Evolutionary conservation across 2,329 filamentous ascomycete genomes (phyloP).

Genomic region (Aphanocladium album): DNA sequence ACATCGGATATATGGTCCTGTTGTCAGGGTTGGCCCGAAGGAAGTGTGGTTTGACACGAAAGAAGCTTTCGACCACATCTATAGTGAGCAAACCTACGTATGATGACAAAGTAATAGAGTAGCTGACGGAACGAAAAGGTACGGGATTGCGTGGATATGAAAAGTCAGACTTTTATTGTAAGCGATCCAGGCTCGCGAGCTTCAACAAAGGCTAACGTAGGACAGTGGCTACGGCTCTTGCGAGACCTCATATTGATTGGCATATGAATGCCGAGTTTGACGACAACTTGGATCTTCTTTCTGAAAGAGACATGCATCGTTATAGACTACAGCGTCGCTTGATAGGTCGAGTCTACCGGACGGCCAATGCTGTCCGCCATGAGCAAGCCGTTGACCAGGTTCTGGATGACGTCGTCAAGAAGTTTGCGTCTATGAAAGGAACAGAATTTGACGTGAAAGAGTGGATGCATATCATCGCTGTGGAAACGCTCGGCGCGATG

Average conservation of each 20-base stretch:
- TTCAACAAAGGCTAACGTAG: neutral
- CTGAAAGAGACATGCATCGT: slow-evolving; percentile 40
- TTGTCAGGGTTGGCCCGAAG: slow-evolving; percentile 49
- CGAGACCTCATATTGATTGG: slow-evolving; percentile 38
- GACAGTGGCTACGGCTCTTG: slow-evolving; percentile 41
- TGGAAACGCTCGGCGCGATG: slow-evolving; percentile 46
- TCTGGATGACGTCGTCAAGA: slow-evolving; percentile 29
- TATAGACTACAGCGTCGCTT: slow-evolving; percentile 46
- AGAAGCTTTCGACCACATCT: slow-evolving; percentile 44
- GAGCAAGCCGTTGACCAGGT: slow-evolving; percentile 38
- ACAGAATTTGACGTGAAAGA: slow-evolving; percentile 43
- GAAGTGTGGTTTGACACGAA: slow-evolving; percentile 48
- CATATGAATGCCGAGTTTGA: slow-evolving; percentile 28
- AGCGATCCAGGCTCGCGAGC: slow-evolving; percentile 14
- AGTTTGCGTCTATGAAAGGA: slow-evolving; percentile 32
- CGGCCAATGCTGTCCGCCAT: slow-evolving; percentile 36
- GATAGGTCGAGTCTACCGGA: slow-evolving; percentile 44
- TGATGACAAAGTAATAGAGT: too few relatives aligned
- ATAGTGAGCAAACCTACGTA: slow-evolving; percentile 33
- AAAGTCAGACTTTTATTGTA: slow-evolving; percentile 50
- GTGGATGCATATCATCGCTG: slow-evolving; percentile 53
- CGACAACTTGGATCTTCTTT: slow-evolving; percentile 47
- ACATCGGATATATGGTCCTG: slow-evolving; percentile 43
- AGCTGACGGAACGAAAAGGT: slow-evolving; percentile 28
- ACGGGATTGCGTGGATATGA: slow-evolving; percentile 40